A percentile compares a stretch with the other conserved stretches of the same genome.
Conservation (phyloP, 208 protist species). For the Naegleria lovaniensis region DNA sequence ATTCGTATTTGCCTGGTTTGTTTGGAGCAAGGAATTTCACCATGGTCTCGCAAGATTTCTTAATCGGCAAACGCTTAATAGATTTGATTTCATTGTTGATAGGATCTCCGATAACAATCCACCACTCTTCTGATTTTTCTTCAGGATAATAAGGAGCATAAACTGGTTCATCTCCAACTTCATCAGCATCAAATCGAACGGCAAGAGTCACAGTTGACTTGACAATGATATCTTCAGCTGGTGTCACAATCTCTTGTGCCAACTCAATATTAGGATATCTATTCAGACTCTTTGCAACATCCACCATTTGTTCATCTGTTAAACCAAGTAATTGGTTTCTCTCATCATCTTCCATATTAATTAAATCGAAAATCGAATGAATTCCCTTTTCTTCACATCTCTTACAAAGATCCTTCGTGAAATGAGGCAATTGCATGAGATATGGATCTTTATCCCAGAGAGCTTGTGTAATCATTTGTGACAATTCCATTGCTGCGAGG, state of each 20-base stretch:
- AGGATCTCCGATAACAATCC: conserved; percentile 74
- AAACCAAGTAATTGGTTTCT: conserved; percentile 50
- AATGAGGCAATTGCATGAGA: conserved; percentile 73
- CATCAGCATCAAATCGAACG: conserved; percentile 43
- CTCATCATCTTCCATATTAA: conserved; percentile 65
- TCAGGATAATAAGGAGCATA: conserved; percentile 53
- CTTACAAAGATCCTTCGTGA: conserved; percentile 44
- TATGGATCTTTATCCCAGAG: conserved; percentile 63
- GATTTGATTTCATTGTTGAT: conserved; percentile 47
- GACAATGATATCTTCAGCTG: conserved; percentile 21
- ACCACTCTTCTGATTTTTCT: conserved; percentile 73
- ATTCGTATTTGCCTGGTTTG: conserved; percentile 44
- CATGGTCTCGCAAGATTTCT: conserved; percentile 54
- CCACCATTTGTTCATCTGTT: conserved; percentile 40
- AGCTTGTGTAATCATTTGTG: conserved; percentile 77
- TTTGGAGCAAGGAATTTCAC: conserved; percentile 70
- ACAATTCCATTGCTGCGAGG: conserved; percentile 74
- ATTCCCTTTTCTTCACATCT: conserved; percentile 37
- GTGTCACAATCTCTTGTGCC: conserved; percentile 44
- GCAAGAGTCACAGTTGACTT: neutral
- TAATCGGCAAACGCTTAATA: conserved; percentile 54
- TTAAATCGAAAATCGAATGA: conserved; percentile 61
- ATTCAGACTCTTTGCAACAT: conserved; percentile 64
- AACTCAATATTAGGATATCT: conserved; percentile 69
- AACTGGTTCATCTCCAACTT: conserved; percentile 32